phyloP scores from a whole-genome alignment of 148 eudicot genomes.

The Oxyria digyna region DNA sequence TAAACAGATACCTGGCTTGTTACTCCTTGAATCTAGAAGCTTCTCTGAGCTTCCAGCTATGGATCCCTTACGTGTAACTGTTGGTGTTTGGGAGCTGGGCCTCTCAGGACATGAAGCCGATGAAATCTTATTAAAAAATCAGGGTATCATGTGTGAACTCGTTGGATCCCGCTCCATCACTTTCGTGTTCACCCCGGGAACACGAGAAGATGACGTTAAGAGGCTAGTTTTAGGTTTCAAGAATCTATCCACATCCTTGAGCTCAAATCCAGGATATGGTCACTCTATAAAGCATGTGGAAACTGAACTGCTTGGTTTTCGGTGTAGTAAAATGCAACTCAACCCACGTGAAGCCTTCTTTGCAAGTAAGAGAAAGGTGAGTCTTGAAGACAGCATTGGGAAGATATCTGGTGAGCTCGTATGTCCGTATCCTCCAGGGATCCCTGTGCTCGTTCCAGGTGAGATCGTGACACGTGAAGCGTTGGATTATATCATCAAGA shows the following conservation, averaged over 20 bases:
- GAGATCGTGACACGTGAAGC: slow-evolving; percentile 38
- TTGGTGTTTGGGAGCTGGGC: slow-evolving; percentile 41
- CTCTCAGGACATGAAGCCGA: slow-evolving; percentile 58
- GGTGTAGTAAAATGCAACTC: slow-evolving; percentile 29
- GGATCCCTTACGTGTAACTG: slow-evolving; percentile 52
- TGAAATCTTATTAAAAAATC: slow-evolving; percentile 33
- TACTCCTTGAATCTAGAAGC: slow-evolving; percentile 24
- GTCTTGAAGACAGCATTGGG: slow-evolving; percentile 37
- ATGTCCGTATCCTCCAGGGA: slow-evolving; percentile 82
- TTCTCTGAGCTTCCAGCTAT: slow-evolving; percentile 23
- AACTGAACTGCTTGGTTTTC: slow-evolving; percentile 10
- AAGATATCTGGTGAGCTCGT: slow-evolving; percentile 70
- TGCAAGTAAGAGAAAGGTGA: slow-evolving; percentile 37
- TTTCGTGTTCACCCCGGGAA: slow-evolving; percentile 52
- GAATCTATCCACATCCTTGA: slow-evolving; percentile 26
- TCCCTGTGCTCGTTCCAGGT: slow-evolving; percentile 58
- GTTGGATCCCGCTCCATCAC: slow-evolving; percentile 43
- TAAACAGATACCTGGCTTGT: slow-evolving; percentile 34
- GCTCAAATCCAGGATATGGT: background rate
- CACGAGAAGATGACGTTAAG: slow-evolving; percentile 38
- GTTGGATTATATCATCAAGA: slow-evolving; percentile 23
- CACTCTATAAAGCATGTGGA: background rate
- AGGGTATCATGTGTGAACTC: slow-evolving; percentile 51
- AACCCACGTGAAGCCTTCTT: slow-evolving; percentile 75
- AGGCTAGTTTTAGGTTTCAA: slow-evolving; percentile 48